Evolutionary conservation across 371 early-diverging fungal genomes (phyloP), one percentile per base, ranked within the genome.

Genomic region (Saksenaea oblongispora): DNA sequence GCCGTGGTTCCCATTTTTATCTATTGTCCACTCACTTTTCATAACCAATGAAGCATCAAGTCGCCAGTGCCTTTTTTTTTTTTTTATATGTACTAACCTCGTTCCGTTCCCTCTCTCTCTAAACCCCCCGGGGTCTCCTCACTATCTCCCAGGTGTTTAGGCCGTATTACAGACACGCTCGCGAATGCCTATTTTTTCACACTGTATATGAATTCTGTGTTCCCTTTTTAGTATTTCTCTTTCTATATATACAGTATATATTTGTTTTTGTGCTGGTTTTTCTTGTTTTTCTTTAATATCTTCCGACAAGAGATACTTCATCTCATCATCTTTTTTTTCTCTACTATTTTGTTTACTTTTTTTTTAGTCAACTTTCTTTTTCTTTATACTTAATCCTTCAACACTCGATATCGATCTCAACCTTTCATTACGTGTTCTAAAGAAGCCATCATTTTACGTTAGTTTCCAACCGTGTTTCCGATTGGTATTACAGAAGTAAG

Each of bases 401-500:
- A 15, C 18, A 8, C 44, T 18, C 22, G 24, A 10, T 22, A 47
- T 17, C 51, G 11, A 18, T n/a, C 11, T 22, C 9, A n/a, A 7
- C 51, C 3, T 47, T 24, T 22, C 8, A 47, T 4, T 10, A 31
- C 31, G 31, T 31, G 31, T 31, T 31, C 31, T 31, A 31, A 17
- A 18, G 18, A 47, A 47, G 22, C 51, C 7, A 9, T 22, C 51
- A 22, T 10, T 22, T 22, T 22, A 22, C 51, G 9, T 47, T 17
- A 39, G n/a, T 47, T 18, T 47, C 22, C 51, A 47, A 22, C 27
- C 51, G 51, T 47, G 51, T 47, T 22, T 47, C 51, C 51, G 51
- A 47, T 47, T 47, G 51, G 51, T 47, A 47, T 47, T 47, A 47
- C 51, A 47, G 22, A 22, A 47, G 51, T 47, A 18, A 22, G 51